phyloP scores from a whole-genome alignment of 208 protist genomes.

The Crithidia sp. region DNA sequence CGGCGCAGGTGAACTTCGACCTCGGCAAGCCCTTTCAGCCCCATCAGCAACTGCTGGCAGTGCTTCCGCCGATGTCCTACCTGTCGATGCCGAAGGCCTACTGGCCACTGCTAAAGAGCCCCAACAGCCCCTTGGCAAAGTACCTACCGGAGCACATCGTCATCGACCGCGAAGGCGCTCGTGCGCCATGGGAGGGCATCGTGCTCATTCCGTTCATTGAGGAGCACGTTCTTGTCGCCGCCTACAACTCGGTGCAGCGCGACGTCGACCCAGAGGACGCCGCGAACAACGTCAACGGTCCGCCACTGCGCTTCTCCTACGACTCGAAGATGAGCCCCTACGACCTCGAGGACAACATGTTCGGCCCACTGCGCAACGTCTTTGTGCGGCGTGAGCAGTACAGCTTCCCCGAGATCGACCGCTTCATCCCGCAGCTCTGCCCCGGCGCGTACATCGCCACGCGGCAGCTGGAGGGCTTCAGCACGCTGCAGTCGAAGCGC shows the following conservation, averaged over 20 bases:
- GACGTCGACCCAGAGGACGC: slow-evolving; percentile 74
- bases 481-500: slow-evolving; percentile 72
- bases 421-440: slow-evolving; percentile 74
- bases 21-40: slow-evolving; percentile 85
- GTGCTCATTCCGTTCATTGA: slow-evolving; percentile 94
- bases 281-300: slow-evolving; percentile 68
- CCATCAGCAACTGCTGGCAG: slow-evolving; percentile 97
- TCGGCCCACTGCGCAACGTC: slow-evolving; percentile 59
- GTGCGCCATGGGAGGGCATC: slow-evolving; percentile 91
- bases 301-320: slow-evolving; percentile 66
- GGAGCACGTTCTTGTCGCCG: slow-evolving; percentile 68
- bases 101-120: slow-evolving; percentile 80
- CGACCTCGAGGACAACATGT: slow-evolving; percentile 63
- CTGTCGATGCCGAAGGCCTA: slow-evolving; percentile 87
- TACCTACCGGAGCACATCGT: slow-evolving; percentile 86
- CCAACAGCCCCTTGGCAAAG: slow-evolving; percentile 73
- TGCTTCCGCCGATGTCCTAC: slow-evolving; percentile 96
- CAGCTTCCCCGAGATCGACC: slow-evolving; percentile 49
- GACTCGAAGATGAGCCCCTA: slow-evolving; percentile 58
- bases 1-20: slow-evolving; percentile 60
- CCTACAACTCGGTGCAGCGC: slow-evolving; percentile 79
- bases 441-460: slow-evolving; percentile 52
- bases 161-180: slow-evolving; percentile 89
- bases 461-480: slow-evolving; percentile 80
- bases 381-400: slow-evolving; percentile 57